phyloP scores from a whole-genome alignment of 306 rosid genomes.

The Erythrophleum fordii region DNA sequence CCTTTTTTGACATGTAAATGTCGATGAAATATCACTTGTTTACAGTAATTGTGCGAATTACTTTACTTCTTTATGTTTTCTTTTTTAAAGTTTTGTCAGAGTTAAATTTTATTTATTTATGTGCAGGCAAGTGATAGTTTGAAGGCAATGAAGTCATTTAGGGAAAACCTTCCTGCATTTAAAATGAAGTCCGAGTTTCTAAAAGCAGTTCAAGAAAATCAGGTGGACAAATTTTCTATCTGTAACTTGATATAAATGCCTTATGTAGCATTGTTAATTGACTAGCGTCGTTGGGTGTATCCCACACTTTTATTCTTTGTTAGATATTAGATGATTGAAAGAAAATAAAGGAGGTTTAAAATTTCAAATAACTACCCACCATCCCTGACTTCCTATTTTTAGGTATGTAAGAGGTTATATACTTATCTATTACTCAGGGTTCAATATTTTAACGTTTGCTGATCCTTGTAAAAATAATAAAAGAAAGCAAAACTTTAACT shows the following conservation, averaged over 20 bases:
- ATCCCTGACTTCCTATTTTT: background rate
- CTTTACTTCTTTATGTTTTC: slow-evolving; percentile 25
- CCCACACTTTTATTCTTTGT: background rate
- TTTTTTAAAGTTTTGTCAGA: slow-evolving; percentile 25
- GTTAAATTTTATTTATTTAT: slow-evolving; percentile 36
- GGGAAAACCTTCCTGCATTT: slow-evolving; percentile 89
- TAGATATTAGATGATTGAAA: background rate
- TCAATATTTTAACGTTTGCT: slow-evolving; percentile 23
- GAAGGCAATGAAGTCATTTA: slow-evolving; percentile 71
- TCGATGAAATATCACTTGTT: background rate
- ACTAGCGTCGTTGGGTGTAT: background rate
- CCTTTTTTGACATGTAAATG: slow-evolving; percentile 32
- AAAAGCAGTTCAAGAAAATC: slow-evolving; percentile 78
- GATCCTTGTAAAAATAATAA: slow-evolving; percentile 18
- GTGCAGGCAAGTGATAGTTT: slow-evolving; percentile 63
- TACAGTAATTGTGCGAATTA: slow-evolving; percentile 28
- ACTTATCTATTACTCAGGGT: background rate
- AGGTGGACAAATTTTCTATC: slow-evolving; percentile 58
- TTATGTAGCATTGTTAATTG: background rate
- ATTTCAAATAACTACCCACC: background rate
- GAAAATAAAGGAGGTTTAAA: background rate
- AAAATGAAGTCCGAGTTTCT: slow-evolving; percentile 80
- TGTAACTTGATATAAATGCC: background rate
- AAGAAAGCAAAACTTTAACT: slow-evolving; percentile 14
- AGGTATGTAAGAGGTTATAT: slow-evolving; percentile 1